Evolutionary conservation across 106 monocot species (phyloP).

Genomic region (Acorus gramineus): DNA sequence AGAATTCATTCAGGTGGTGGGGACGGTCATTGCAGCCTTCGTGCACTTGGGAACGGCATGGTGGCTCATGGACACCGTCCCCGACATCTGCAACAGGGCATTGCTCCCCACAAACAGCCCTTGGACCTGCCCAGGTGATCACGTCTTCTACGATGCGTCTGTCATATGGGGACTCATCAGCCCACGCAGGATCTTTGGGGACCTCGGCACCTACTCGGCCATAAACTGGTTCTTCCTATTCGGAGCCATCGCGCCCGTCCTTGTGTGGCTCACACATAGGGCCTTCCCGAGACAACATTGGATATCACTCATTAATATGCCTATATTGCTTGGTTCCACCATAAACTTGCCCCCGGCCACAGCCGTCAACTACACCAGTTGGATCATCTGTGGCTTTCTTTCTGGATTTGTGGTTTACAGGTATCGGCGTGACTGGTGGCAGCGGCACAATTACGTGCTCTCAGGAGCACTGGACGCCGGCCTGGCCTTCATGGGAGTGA

Average conservation of each 20-base stretch:
- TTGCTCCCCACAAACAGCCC: constrained; percentile 9
- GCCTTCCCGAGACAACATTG: constrained; percentile 9
- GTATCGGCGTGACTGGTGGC: no score
- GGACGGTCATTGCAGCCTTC: constrained; percentile 8
- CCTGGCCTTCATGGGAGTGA: no score
- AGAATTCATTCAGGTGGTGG: constrained; percentile 9
- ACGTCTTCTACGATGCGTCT: constrained; percentile 21
- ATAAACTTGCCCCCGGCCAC: no score
- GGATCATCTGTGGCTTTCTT: no score
- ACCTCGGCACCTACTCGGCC: constrained; percentile 11
- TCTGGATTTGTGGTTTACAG: no score
- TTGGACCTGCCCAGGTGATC: constrained; percentile 21
- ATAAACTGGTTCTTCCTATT: constrained; percentile 26
- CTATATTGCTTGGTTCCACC: constrained; percentile 4
- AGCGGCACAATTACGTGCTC: no score
- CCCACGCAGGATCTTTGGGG: constrained; percentile 17
- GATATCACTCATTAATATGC: constrained; percentile 18
- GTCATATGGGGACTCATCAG: constrained; percentile 22
- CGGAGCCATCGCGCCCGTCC: constrained; percentile 8
- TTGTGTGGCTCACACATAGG: constrained; percentile 12
- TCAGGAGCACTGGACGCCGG: no score
- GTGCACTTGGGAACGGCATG: constrained; percentile 19
- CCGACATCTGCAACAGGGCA: constrained; percentile 7
- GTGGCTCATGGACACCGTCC: constrained; percentile 18
- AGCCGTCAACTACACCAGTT: no score